Percentiles rank a stretch among this genome's conserved stretches.
Evolutionary conservation across 2,329 filamentous ascomycete species (phyloP).

Genomic region (Ophiosphaerella korrae): DNA sequence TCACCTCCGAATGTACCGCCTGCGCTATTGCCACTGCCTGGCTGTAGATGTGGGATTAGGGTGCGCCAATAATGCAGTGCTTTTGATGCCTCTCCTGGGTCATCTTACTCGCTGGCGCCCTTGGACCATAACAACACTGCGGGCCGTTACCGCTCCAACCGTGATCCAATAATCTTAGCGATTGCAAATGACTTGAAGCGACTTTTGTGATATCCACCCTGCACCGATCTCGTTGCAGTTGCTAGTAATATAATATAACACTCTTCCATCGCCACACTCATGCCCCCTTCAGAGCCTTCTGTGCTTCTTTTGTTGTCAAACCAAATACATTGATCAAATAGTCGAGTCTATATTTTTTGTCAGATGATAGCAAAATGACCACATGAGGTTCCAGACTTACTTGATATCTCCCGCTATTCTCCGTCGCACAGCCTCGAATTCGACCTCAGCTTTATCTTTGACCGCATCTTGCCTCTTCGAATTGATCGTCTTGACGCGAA

Average conservation of each 20-base stretch:
- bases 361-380: not conserved
- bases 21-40: not conserved
- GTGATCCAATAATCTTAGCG: too few species aligned
- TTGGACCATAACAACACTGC: not conserved
- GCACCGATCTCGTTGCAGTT: not conserved
- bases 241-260: not conserved
- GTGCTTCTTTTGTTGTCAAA: slow-evolving; percentile 59
- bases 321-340: slow-evolving; percentile 69
- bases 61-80: slow-evolving; percentile 22
- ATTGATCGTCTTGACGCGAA: slow-evolving; percentile 83
- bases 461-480: slow-evolving; percentile 66
- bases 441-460: slow-evolving; percentile 75
- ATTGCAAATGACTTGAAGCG: too few species aligned
- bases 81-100: slow-evolving; percentile 13
- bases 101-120: slow-evolving; percentile 6
- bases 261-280: slow-evolving; percentile 5
- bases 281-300: slow-evolving; percentile 45
- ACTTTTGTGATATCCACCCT: too few species aligned
- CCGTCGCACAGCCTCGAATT: slow-evolving; percentile 74
- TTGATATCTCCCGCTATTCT: slow-evolving; percentile 74
- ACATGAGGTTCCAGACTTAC: slow-evolving; percentile 60
- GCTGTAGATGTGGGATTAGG: not conserved
- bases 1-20: not conserved
- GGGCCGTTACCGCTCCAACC: not conserved
- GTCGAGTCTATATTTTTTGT: slow-evolving; percentile 57